phyloP scores from a whole-genome alignment of 2,329 filamentous ascomycete species.

The Acephala macrosclerotiorum region DNA sequence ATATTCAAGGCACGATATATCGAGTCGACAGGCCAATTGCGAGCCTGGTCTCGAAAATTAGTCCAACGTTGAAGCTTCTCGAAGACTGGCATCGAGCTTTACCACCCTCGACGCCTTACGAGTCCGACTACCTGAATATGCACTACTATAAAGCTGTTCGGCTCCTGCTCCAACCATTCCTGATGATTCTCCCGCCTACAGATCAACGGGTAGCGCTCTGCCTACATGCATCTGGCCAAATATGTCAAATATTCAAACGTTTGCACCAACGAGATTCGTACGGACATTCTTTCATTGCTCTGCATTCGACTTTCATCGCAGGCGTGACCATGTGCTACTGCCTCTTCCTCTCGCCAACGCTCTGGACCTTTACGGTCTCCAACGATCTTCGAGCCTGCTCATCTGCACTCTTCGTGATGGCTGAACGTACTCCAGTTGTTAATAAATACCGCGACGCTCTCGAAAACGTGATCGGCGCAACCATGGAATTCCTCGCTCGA shows the following conservation, averaged over 20 bases:
- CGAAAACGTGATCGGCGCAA: slow-evolving; percentile 50
- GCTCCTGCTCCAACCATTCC: slow-evolving; percentile 58
- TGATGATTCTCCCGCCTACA: slow-evolving; percentile 52
- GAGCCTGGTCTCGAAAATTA: slow-evolving; percentile 55
- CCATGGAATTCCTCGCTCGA: slow-evolving; percentile 47
- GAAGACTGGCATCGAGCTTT: slow-evolving; percentile 55
- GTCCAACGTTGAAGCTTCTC: slow-evolving; percentile 52
- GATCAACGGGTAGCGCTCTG: slow-evolving; percentile 56
- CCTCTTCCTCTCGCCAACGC: slow-evolving; percentile 36
- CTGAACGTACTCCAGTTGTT: slow-evolving; percentile 51
- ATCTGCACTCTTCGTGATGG: slow-evolving; percentile 54
- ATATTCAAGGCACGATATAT: slow-evolving; percentile 60
- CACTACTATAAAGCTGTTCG: slow-evolving; percentile 58
- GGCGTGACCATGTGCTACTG: slow-evolving; percentile 48
- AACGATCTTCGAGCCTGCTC: slow-evolving; percentile 48
- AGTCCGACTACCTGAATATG: slow-evolving; percentile 55
- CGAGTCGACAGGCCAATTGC: slow-evolving; percentile 54
- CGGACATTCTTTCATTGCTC: slow-evolving; percentile 52
- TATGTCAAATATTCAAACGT: slow-evolving; percentile 52
- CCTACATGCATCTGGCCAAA: slow-evolving; percentile 48
- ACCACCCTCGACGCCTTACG: slow-evolving; percentile 40
- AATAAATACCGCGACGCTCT: slow-evolving; percentile 53
- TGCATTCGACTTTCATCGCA: slow-evolving; percentile 52
- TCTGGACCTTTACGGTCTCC: slow-evolving; percentile 39
- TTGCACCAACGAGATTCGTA: slow-evolving; percentile 51